These are phyloP conservation scores for Mycena rebaudengoi DNA, from an alignment of 768 basidiomycete species.

Conservation along the genomic window DNA sequence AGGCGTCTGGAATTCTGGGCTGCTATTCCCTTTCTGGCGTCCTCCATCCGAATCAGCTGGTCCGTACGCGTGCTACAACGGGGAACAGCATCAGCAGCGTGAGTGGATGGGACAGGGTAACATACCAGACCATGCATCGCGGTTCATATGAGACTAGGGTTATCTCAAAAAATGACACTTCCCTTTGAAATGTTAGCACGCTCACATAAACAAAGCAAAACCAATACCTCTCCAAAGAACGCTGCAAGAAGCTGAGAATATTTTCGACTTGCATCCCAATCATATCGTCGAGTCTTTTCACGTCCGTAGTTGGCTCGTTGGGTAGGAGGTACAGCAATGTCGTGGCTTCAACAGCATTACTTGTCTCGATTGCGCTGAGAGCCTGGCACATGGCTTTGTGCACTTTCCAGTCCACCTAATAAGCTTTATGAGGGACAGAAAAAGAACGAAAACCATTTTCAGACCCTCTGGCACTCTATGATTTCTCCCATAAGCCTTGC, in stretches of 20 bases:
- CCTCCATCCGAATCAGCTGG: slow-evolving; percentile 34
- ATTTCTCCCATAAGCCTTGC: too few relatives aligned
- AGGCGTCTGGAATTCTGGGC: slow-evolving; percentile 11
- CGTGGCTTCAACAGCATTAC: not conserved
- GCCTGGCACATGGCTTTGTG: slow-evolving; percentile 17
- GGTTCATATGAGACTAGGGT: slow-evolving; percentile 33
- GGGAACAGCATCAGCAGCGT: not conserved
- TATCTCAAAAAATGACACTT: slow-evolving; percentile 2
- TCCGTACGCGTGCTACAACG: slow-evolving; percentile 32
- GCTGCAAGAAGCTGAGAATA: not conserved
- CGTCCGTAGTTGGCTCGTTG: slow-evolving; percentile 9
- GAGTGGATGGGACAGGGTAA: not conserved
- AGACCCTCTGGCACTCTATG: too few relatives aligned
- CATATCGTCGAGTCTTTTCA: not conserved
- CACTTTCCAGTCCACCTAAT: slow-evolving; percentile 4
- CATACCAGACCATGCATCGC: slow-evolving; percentile 33
- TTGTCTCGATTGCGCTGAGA: slow-evolving; percentile 2
- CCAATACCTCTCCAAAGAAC: not conserved
- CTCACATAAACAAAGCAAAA: not conserved
- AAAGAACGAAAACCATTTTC: too few relatives aligned
- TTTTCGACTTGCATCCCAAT: slow-evolving; percentile 4
- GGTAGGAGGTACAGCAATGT: not conserved
- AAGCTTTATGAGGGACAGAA: too few relatives aligned
- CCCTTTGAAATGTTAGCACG: not conserved
- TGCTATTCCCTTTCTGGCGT: not conserved